Percentiles rank a stretch among this genome's conserved stretches.
phyloP scores from a whole-genome alignment of 2,329 filamentous ascomycete species.

The Cladorrhinum sp. region DNA sequence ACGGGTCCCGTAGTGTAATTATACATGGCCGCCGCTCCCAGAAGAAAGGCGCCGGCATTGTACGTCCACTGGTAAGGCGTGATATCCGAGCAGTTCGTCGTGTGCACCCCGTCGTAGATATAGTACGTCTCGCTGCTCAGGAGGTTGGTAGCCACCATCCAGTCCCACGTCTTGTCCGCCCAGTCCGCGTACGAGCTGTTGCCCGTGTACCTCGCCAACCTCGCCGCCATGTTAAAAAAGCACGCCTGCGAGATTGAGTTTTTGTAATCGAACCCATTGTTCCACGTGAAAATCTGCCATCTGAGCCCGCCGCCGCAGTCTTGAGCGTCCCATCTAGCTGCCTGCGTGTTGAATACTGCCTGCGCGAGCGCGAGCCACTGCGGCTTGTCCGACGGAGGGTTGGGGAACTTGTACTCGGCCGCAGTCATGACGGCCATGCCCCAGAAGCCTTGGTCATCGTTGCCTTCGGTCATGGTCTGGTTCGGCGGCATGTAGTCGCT shows the following conservation, averaged over 20 bases:
- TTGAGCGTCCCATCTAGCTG: conserved; percentile 65
- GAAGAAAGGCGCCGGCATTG: conserved; percentile 64
- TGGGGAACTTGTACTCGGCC: conserved; percentile 64
- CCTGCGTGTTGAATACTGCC: conserved; percentile 78
- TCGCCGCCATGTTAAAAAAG: conserved; percentile 53
- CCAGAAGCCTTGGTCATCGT: conserved; percentile 77
- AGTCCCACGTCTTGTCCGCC: conserved; percentile 71
- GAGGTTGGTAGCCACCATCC: conserved; percentile 57
- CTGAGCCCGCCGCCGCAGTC: conserved; percentile 72
- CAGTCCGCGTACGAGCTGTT: conserved; percentile 75
- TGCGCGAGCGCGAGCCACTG: conserved; percentile 71
- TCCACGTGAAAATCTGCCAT: conserved; percentile 84
- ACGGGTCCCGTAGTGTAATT: conserved; percentile 48
- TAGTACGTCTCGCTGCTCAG: conserved; percentile 55
- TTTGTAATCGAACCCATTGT: conserved; percentile 73
- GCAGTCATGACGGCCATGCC: conserved; percentile 67
- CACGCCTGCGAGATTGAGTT: conserved; percentile 50
- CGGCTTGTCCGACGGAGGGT: conserved; percentile 55
- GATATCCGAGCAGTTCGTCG: conserved; percentile 55
- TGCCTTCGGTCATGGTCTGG: conserved; percentile 65
- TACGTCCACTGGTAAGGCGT: conserved; percentile 66
- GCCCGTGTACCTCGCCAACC: conserved; percentile 67
- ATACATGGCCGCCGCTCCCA: conserved; percentile 66
- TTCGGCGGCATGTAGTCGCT: conserved; percentile 76
- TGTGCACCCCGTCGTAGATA: conserved; percentile 62